phyloP scores from a whole-genome alignment of 2,329 filamentous ascomycete species.

The Curvularia verruculosa region DNA sequence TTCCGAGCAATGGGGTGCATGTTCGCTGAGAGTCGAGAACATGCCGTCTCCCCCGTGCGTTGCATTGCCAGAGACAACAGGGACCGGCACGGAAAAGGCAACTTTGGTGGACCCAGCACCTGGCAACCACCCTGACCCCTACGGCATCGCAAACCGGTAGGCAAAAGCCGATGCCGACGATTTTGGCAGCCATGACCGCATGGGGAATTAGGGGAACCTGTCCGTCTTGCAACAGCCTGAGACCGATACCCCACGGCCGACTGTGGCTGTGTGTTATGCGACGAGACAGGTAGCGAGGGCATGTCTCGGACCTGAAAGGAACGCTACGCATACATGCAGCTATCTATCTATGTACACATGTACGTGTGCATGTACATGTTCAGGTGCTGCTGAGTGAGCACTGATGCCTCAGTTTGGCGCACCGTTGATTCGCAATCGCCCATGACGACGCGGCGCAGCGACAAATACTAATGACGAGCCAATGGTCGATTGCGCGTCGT shows the following conservation, averaged over 20 bases:
- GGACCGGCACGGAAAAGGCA: slow-evolving; percentile 10
- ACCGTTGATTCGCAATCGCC: slow-evolving; percentile 5
- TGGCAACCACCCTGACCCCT: neutral
- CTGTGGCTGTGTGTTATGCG: slow-evolving; percentile 22
- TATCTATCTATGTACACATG: too few species aligned
- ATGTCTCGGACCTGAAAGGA: too few species aligned
- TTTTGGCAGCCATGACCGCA: neutral
- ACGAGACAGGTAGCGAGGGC: neutral
- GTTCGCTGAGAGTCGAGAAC: slow-evolving; percentile 17
- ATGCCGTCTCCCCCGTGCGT: neutral
- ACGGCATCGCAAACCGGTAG: slow-evolving; percentile 2
- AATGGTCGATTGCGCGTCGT: slow-evolving; percentile 10
- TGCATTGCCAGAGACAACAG: slow-evolving; percentile 4
- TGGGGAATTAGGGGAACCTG: neutral
- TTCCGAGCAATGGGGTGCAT: slow-evolving; percentile 12
- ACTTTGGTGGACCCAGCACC: slow-evolving; percentile 7
- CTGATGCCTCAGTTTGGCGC: slow-evolving; percentile 9
- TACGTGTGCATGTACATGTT: too few species aligned
- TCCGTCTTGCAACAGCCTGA: slow-evolving; percentile 8
- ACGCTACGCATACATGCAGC: too few species aligned
- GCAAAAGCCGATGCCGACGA: slow-evolving; percentile 9
- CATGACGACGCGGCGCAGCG: neutral
- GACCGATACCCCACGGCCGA: slow-evolving; percentile 1
- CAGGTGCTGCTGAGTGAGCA: neutral
- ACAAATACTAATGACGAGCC: neutral